phyloP scores from a whole-genome alignment of 345 rosid species.

The Anacardium occidentale region DNA sequence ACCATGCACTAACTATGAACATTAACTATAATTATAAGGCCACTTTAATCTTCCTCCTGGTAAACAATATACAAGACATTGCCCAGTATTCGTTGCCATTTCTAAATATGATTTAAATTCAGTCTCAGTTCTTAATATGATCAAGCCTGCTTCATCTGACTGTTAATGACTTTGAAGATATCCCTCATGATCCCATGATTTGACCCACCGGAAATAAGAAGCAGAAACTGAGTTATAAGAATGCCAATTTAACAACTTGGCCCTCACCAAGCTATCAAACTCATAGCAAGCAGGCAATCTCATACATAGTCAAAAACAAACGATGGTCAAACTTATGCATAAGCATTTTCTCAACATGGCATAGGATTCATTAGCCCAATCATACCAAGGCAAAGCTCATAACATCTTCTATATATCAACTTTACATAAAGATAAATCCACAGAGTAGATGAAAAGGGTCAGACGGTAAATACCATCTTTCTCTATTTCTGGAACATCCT shows the following conservation, averaged over 20 bases:
- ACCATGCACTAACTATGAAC: background rate
- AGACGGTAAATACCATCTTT: slow-evolving; percentile 52
- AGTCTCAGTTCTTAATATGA: background rate
- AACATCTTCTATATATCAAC: slow-evolving; percentile 3
- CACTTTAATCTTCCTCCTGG: background rate
- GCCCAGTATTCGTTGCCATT: background rate
- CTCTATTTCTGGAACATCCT: slow-evolving; percentile 51
- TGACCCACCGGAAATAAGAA: background rate
- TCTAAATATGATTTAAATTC: background rate
- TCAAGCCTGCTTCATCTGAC: no score
- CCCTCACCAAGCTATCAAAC: background rate
- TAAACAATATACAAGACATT: background rate
- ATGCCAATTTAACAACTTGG: slow-evolving; percentile 16
- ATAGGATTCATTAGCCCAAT: background rate
- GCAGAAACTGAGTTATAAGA: slow-evolving; percentile 2
- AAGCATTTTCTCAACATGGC: background rate
- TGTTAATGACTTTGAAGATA: background rate
- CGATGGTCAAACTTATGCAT: background rate
- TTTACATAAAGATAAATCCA: slow-evolving; percentile 11
- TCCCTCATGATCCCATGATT: background rate
- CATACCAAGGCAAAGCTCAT: background rate
- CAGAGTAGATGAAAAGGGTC: slow-evolving; percentile 2
- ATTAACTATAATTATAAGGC: background rate
- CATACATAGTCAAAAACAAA: background rate
- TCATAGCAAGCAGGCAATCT: slow-evolving; percentile 12